Conservation (phyloP, 1,284 basidiomycete genomes). For the Cryptococcus sp. region DNA sequence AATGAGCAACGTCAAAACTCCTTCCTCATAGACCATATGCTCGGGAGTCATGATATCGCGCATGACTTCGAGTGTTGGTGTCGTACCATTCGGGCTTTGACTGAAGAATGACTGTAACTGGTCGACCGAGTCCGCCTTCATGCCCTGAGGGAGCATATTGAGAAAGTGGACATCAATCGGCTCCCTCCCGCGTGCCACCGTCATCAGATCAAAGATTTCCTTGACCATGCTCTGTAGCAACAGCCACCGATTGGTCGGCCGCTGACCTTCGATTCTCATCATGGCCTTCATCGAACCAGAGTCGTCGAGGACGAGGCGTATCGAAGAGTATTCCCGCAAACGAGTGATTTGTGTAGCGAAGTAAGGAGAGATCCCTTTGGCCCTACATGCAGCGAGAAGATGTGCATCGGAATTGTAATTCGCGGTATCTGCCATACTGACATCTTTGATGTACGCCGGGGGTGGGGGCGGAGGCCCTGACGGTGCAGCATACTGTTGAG, state of each 20-base stretch:
- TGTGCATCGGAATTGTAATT: conserved; percentile 15
- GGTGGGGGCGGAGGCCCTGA: conserved; percentile 1
- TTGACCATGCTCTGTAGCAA: conserved; percentile 16
- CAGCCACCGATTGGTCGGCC: conserved; percentile 11
- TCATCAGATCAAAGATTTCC: conserved; percentile 17
- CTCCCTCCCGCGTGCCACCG: conserved; percentile 12
- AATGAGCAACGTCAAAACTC: conserved; percentile 16
- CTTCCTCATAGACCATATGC: conserved; percentile 16
- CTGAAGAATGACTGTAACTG: conserved; percentile 9
- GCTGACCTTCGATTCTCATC: conserved; percentile 13
- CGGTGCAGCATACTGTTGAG: no score
- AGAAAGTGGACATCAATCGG: conserved; percentile 16
- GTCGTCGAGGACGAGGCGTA: conserved; percentile 18
- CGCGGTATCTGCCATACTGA: conserved; percentile 15
- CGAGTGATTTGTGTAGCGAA: conserved; percentile 17
- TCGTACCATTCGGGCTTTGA: conserved; percentile 8
- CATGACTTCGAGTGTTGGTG: conserved; percentile 15
- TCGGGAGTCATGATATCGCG: conserved; percentile 16
- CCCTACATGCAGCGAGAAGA: conserved; percentile 13
- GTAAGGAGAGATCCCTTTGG: conserved; percentile 15
- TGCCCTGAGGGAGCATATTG: conserved; percentile 15
- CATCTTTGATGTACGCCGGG: conserved; percentile 16
- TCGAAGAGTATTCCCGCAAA: conserved; percentile 14
- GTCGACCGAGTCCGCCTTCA: conserved; percentile 14
- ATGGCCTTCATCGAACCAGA: conserved; percentile 20